Percentiles rank a stretch among this genome's conserved stretches.
Evolutionary conservation across 352 stramenopile genomes (phyloP).

Genomic region (Lagenidium giganteum): DNA sequence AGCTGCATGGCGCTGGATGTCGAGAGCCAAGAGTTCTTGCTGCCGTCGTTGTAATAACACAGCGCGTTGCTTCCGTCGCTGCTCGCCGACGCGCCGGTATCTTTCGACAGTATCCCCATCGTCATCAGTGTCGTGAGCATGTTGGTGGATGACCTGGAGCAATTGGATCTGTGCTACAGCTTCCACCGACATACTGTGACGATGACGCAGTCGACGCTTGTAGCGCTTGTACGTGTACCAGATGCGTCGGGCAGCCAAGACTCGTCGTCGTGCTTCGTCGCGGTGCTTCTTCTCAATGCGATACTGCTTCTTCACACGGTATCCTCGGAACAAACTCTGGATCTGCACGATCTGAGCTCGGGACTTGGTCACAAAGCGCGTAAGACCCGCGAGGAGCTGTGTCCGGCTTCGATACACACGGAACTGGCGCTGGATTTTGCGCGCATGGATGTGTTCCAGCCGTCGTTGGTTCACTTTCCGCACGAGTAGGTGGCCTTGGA

Average conservation of each 20-base stretch:
- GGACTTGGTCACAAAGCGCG: constrained; percentile 23
- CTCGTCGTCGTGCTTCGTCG: constrained; percentile 17
- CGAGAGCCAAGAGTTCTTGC: constrained; percentile 43
- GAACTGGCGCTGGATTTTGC: constrained; percentile 56
- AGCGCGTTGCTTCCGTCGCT: constrained; percentile 43
- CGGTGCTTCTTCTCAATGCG: constrained; percentile 9
- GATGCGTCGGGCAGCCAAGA: constrained; percentile 25
- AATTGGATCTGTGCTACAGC: constrained; percentile 47
- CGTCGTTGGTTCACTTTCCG: constrained; percentile 31
- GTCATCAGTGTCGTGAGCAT: constrained; percentile 20
- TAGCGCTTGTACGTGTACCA: constrained; percentile 39
- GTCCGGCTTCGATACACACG: constrained; percentile 30
- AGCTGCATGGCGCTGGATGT: constrained; percentile 28
- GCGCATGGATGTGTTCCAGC: constrained; percentile 30
- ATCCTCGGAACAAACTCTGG: constrained; percentile 45
- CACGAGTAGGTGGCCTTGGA: constrained; percentile 40
- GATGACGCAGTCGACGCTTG: constrained; percentile 33
- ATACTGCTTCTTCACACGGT: constrained; percentile 36
- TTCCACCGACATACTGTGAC: constrained; percentile 50
- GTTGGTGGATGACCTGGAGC: constrained; percentile 32
- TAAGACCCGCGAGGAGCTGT: constrained; percentile 25
- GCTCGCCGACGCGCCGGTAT: constrained; percentile 46
- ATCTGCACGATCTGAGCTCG: constrained; percentile 36
- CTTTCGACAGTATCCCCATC: constrained; percentile 19
- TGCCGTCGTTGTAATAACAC: constrained; percentile 43